phyloP scores from a whole-genome alignment of 108 stramenopile species.

The Skeletonema grethae region DNA sequence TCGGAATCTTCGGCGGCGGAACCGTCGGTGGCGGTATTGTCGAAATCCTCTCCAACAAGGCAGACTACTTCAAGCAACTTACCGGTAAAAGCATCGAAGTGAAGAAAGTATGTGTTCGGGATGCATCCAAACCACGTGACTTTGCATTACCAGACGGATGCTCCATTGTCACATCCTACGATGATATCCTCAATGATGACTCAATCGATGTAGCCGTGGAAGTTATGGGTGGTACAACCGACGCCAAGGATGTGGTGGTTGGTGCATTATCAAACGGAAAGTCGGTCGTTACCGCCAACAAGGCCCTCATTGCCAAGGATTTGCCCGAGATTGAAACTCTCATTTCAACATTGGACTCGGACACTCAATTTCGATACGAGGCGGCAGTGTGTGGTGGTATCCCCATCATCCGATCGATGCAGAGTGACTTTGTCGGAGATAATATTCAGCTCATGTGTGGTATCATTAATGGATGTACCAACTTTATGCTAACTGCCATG shows the following conservation, averaged over 20 bases:
- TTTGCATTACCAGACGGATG: conserved; percentile 78
- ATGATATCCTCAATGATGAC: conserved; percentile 86
- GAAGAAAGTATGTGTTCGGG: conserved; percentile 77
- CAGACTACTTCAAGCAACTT: conserved; percentile 64
- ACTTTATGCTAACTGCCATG: conserved; percentile 98
- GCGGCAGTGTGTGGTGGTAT: conserved; percentile 98
- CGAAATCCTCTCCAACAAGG: conserved; percentile 82
- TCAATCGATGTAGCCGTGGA: conserved; percentile 91
- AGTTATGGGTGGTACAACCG: conserved; percentile 93
- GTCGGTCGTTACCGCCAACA: conserved; percentile 96
- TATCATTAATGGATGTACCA: conserved; percentile 98
- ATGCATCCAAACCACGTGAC: conserved; percentile 77
- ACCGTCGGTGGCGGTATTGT: conserved; percentile 97
- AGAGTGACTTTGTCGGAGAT: conserved; percentile 93
- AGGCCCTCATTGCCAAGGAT: conserved; percentile 92
- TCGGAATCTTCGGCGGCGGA: conserved; percentile 93
- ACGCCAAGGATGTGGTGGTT: conserved; percentile 90
- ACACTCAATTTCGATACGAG: conserved; percentile 84
- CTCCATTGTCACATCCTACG: conserved; percentile 71
- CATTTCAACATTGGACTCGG: conserved; percentile 53
- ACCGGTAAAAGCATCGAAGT: conserved; percentile 73
- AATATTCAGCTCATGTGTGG: conserved; percentile 79
- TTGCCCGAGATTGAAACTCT: conserved; percentile 86
- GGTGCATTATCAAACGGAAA: conserved; percentile 75
- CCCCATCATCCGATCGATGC: conserved; percentile 95